Percentiles rank a stretch among this genome's conserved stretches.
Conservation (phyloP, 1,139 yeast species). For the Candida pseudoviswanathii region DNA sequence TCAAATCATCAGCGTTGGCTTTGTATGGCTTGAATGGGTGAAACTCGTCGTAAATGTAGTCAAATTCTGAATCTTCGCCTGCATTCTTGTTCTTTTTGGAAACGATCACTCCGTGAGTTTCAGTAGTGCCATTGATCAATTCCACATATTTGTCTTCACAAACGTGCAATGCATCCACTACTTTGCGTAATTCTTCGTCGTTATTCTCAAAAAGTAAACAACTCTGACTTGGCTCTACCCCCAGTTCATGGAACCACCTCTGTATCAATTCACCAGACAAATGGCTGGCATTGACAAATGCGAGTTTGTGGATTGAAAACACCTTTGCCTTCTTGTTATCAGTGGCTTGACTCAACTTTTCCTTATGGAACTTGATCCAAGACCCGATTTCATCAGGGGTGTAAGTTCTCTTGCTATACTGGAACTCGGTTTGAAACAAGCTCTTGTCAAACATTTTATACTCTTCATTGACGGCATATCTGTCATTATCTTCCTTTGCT, state of each 20-base stretch:
- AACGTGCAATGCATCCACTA: conserved; percentile 49
- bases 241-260: conserved; percentile 49
- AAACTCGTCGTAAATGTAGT: conserved; percentile 71
- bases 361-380: conserved; percentile 53
- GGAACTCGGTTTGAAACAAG: conserved; percentile 10
- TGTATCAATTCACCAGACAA: conserved; percentile 79
- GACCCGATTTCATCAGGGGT: conserved; percentile 36
- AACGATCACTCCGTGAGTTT: conserved; percentile 63
- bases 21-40: conserved; percentile 77
- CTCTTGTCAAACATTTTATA: conserved; percentile 61
- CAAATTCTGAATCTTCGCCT: conserved; percentile 31
- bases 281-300: conserved; percentile 70
- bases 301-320: conserved; percentile 67
- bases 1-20: conserved; percentile 31
- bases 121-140: conserved; percentile 22
- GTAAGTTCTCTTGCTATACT: conserved; percentile 20
- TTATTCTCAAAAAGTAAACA: conserved; percentile 38
- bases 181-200: conserved; percentile 19
- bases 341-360: conserved; percentile 20
- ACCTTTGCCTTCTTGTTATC: conserved; percentile 45
- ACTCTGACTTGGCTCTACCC: conserved; percentile 46
- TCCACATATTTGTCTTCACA: conserved; percentile 46
- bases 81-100: conserved; percentile 56
- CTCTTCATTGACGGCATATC: conserved; percentile 71
- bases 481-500: conserved; percentile 63